Base-by-base conservation (phyloP, 306 rosid genomes). In the Hippophae gyantsensis region DNA sequence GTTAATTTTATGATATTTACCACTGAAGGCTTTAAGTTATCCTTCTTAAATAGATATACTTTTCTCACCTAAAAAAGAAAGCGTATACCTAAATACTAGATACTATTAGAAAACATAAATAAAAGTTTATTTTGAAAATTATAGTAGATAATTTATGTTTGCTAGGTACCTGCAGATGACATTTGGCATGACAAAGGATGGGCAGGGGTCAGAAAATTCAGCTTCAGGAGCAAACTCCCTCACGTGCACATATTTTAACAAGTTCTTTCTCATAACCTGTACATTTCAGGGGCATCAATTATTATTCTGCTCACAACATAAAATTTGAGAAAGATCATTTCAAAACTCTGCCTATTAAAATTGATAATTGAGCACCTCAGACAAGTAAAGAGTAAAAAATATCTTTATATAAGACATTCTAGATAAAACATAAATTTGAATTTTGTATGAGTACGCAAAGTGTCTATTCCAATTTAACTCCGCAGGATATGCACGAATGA, bases 171-270 rank as follows among this genome's bases (percentile, higher is more conserved):
- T 89, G 97, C 95, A 86, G 60, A 89, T 81, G 76, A 87, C 92
- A 65, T 85, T 85, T 76, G 90, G 78, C 72, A 90, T 72, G 80
- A 76, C 66, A 76, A 90, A 81, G 62, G 90, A 83, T 23, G 81
- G 79, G 58, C 76, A 70, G 45, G 63, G 79, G 77, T 79, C 78
- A 2, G 63, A 69, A 76, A 87, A 85, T 71, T 77, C 81, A 32
- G 96, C 94, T 81, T 85, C 97, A 41, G 97, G 95, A 64, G 97
- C 97, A 68, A 87, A 90, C 84, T 87, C 97, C 69, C 74, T 87
- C 13, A 87, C 86, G 41, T 43, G 84, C 67, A 87, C 74, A 69
- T 69, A 85, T 61, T 82, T 87, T 47, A 90, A 79, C 70, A 87
- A 71, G 76, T 83, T 87, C 69, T 74, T 90, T 77, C 86, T 85